Conservation (phyloP, 139 green algal genomes). For the Haematococcus sp. region DNA sequence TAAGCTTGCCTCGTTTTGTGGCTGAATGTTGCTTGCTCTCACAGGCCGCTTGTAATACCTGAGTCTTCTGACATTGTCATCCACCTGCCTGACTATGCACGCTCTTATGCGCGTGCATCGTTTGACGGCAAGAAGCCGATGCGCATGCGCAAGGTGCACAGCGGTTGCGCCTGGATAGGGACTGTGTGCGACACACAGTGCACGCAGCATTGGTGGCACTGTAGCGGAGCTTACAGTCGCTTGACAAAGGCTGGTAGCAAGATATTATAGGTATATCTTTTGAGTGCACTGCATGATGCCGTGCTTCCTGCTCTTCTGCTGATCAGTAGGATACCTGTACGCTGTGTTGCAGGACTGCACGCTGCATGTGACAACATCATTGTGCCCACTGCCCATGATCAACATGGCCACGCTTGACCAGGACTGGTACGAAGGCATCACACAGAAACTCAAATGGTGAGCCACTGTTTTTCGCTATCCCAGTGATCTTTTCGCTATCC, state of each 20-base stretch:
- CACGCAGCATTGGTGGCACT: background rate
- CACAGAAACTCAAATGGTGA: constrained; percentile 81
- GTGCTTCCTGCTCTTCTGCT: no score
- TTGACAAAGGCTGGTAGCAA: no score
- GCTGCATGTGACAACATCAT: constrained; percentile 63
- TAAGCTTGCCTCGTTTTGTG: no score
- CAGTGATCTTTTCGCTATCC: no score
- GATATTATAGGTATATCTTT: no score
- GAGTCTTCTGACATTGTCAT: constrained; percentile 75
- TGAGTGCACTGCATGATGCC: no score
- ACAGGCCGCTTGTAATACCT: constrained; percentile 77
- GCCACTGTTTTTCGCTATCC: no score
- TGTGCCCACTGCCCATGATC: constrained; percentile 78
- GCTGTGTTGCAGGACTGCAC: constrained; percentile 55
- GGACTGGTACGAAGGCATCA: constrained; percentile 86
- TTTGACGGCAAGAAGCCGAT: constrained; percentile 78
- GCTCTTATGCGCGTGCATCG: constrained; percentile 59
- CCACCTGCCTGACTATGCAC: constrained; percentile 56
- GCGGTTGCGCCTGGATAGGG: no score
- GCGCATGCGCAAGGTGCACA: constrained; percentile 42
- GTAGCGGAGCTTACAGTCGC: background rate
- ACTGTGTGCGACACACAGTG: background rate
- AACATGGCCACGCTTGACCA: constrained; percentile 71
- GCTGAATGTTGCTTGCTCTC: no score
- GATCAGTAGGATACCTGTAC: no score